Conservation (phyloP, 345 rosid species). For the Erodium maritimum region DNA sequence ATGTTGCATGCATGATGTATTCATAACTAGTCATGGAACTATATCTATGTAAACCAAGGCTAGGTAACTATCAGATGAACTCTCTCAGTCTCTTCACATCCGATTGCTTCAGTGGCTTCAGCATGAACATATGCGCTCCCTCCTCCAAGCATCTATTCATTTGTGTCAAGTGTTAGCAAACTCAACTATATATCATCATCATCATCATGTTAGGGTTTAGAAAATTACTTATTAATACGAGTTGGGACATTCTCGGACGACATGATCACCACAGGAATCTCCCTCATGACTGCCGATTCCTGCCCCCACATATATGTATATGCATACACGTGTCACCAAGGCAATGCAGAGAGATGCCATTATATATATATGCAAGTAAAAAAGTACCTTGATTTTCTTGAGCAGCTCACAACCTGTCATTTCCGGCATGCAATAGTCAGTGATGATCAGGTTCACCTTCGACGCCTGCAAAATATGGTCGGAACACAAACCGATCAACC, state of each 20-base stretch:
- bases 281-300: slow-evolving; percentile 59
- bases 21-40: no score
- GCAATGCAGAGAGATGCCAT: no score
- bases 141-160: slow-evolving; percentile 54
- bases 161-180: no score
- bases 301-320: slow-evolving; percentile 5
- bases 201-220: no score
- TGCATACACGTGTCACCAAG: no score
- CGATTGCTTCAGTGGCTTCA: slow-evolving; percentile 68
- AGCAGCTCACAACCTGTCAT: slow-evolving; percentile 85
- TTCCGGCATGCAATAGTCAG: slow-evolving; percentile 92
- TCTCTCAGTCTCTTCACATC: slow-evolving; percentile 57
- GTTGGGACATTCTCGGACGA: slow-evolving; percentile 82
- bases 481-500: neutral
- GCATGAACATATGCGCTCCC: slow-evolving; percentile 85
- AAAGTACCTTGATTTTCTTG: slow-evolving; percentile 61
- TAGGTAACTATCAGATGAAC: no score
- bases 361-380: no score
- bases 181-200: no score
- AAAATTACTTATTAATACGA: slow-evolving; percentile 54
- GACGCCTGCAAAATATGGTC: slow-evolving; percentile 29
- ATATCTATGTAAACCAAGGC: no score
- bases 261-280: slow-evolving; percentile 77
- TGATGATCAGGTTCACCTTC: slow-evolving; percentile 61
- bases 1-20: no score